Conservation (phyloP, 768 basidiomycete genomes). For the Suillus clintonianus region DNA sequence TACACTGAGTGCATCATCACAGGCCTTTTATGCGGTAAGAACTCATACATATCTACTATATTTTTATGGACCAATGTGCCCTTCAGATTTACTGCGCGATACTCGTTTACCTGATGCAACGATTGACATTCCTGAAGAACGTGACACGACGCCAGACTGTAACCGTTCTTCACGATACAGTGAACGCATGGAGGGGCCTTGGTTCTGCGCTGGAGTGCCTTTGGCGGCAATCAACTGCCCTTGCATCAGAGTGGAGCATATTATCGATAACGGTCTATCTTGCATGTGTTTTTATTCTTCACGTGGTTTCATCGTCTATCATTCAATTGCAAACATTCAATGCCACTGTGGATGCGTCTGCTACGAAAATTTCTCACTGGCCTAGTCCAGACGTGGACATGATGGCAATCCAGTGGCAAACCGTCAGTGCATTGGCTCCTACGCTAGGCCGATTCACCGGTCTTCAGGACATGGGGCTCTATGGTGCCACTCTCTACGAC, state of each 20-base stretch:
- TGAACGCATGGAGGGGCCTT: conserved; percentile 22
- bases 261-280: conserved; percentile 20
- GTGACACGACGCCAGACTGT: conserved; percentile 11
- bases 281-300: conserved; percentile 16
- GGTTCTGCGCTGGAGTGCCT: conserved; percentile 17
- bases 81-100: conserved; percentile 17
- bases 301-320: conserved; percentile 21
- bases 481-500: conserved; percentile 16
- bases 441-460: not conserved
- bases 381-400: conserved; percentile 7
- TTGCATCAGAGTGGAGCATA: conserved; percentile 12
- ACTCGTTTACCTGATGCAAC: conserved; percentile 22
- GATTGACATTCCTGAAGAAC: conserved; percentile 8
- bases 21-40: conserved; percentile 8
- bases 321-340: conserved; percentile 20
- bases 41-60: not conserved
- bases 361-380: conserved; percentile 4
- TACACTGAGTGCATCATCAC: not conserved
- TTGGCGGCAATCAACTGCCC: conserved; percentile 15
- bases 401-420: conserved; percentile 1
- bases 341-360: not conserved
- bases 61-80: not conserved
- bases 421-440: not conserved
- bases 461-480: conserved; percentile 8
- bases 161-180: conserved; percentile 20